These are phyloP conservation scores for Eremothecium cymbalariae DNA, from an alignment of 1,139 yeast species.

Conservation along the genomic window DNA sequence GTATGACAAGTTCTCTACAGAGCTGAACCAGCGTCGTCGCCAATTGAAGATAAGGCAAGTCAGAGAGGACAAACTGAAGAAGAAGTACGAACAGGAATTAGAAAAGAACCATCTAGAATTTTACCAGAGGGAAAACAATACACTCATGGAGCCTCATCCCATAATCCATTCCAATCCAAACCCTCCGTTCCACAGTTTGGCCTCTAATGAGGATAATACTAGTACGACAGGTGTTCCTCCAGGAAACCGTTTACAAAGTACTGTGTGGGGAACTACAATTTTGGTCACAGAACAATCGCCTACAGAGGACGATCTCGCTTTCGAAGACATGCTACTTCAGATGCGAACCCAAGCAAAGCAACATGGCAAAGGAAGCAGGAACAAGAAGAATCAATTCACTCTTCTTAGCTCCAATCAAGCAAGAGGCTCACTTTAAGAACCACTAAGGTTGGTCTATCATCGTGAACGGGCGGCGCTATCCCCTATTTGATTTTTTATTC, in stretches of 20 bases:
- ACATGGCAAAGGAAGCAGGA: conserved; percentile 11
- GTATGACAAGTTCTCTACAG: conserved; percentile 48
- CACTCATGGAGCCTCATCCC: background rate
- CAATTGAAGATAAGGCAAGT: conserved; percentile 45
- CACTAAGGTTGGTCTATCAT: too few species aligned
- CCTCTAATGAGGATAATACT: conserved; percentile 5
- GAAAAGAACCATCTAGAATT: conserved; percentile 53
- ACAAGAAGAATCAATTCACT: conserved; percentile 25
- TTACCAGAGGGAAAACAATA: conserved; percentile 48
- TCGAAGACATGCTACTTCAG: conserved; percentile 26
- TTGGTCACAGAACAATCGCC: conserved; percentile 32
- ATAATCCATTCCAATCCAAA: background rate
- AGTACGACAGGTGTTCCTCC: conserved; percentile 1
- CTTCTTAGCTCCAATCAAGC: conserved; percentile 19
- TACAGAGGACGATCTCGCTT: conserved; percentile 24
- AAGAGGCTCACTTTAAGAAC: conserved; percentile 9
- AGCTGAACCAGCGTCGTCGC: conserved; percentile 53
- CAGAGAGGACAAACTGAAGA: conserved; percentile 58
- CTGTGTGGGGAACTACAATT: conserved; percentile 58
- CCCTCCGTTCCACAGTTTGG: conserved; percentile 10
- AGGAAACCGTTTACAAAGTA: conserved; percentile 30
- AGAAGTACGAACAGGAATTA: conserved; percentile 51
- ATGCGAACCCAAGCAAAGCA: conserved; percentile 14
- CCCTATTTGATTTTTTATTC: too few species aligned
- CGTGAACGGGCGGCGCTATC: too few species aligned